phyloP scores from a whole-genome alignment of 2,329 filamentous ascomycete species.

The Chaetothyriales sp. region DNA sequence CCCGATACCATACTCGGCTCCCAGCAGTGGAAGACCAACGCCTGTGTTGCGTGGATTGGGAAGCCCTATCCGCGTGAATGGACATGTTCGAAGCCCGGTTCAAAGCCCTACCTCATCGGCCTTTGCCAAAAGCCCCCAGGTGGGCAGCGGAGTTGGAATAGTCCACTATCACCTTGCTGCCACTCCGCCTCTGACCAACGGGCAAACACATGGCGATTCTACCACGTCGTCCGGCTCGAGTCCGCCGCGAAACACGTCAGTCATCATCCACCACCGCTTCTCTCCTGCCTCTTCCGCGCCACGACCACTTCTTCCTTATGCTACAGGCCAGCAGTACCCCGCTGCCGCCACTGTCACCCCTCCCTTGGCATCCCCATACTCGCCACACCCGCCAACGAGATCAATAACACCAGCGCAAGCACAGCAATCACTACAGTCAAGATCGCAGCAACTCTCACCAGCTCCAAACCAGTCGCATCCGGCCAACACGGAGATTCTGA shows the following conservation, averaged over 20 bases:
- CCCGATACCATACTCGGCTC: background rate
- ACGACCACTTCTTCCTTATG: background rate
- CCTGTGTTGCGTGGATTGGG: background rate
- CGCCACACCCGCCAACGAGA: constrained; percentile 4
- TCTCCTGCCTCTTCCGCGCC: background rate
- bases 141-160: background rate
- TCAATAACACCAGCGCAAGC: constrained; percentile 8
- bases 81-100: background rate
- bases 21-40: background rate
- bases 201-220: background rate
- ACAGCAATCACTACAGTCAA: background rate
- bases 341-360: background rate
- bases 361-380: background rate
- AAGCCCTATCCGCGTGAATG: background rate
- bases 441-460: background rate
- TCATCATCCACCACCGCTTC: background rate
- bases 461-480: constrained; percentile 3
- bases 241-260: background rate
- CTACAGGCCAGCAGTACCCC: background rate
- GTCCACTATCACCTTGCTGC: background rate
- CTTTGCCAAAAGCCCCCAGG: background rate
- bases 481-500: constrained; percentile 16
- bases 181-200: background rate
- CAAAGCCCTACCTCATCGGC: background rate
- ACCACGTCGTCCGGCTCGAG: background rate